Evolutionary conservation across 148 eudicot species (phyloP).

Genomic region (Rhododendron mucronatum): DNA sequence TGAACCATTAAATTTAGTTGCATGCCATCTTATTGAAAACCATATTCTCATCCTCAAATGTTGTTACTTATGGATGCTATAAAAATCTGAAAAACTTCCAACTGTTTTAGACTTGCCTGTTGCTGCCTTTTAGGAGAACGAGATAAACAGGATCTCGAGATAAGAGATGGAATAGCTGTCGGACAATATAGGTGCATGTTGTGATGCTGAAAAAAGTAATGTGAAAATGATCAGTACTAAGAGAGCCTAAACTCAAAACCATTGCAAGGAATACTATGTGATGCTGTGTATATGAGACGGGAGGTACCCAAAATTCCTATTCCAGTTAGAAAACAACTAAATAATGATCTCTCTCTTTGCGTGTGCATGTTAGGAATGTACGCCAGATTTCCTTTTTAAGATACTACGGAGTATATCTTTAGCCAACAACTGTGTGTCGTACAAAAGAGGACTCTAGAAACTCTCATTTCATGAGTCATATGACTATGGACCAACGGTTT

Average conservation of each 20-base stretch:
- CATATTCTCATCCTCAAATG: neutral
- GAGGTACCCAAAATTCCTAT: neutral
- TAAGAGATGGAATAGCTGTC: conserved; percentile 54
- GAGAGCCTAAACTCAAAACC: neutral
- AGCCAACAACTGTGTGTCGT: neutral
- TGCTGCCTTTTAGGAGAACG: conserved; percentile 47
- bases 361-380: neutral
- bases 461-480: neutral
- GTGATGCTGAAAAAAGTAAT: conserved; percentile 41
- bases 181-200: conserved; percentile 60
- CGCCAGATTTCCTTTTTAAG: neutral
- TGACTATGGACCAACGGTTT: no score
- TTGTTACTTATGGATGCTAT: neutral
- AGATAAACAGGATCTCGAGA: conserved; percentile 46
- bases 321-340: neutral
- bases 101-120: conserved; percentile 48
- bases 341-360: neutral
- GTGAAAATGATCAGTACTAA: neutral
- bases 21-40: neutral
- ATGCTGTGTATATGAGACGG: neutral
- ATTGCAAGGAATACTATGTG: neutral
- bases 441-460: neutral
- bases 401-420: neutral
- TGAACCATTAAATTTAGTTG: neutral
- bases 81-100: neutral